Evolutionary conservation across 225 moss, liverwort and hornwort genomes (phyloP).

Genomic region (Pseudoscleropodium purum): DNA sequence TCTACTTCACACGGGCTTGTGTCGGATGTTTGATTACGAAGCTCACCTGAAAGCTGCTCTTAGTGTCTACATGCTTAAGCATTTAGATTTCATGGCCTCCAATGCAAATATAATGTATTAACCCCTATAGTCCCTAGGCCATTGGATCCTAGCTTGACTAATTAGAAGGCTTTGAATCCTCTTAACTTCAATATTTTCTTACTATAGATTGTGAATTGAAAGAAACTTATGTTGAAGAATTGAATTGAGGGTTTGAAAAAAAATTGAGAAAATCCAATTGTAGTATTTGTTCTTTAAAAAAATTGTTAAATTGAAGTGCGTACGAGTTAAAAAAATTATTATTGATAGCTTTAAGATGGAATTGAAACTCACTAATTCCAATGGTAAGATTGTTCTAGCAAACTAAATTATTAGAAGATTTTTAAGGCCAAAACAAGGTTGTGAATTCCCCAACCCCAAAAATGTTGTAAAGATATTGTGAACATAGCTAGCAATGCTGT

Average conservation of each 20-base stretch:
- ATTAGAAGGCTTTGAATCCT: not conserved
- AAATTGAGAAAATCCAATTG: too few relatives aligned
- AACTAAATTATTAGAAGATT: not conserved
- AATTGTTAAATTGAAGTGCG: not conserved
- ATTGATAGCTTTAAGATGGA: not conserved
- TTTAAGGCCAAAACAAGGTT: too few relatives aligned
- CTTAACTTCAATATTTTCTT: not conserved
- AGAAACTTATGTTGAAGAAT: not conserved
- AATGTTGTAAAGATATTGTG: too few relatives aligned
- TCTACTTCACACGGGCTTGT: not conserved
- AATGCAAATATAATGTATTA: not conserved
- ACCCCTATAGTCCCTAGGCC: accelerated
- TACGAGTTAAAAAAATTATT: too few relatives aligned
- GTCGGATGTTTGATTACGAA: not conserved
- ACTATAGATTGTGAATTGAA: too few relatives aligned
- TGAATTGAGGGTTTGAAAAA: not conserved
- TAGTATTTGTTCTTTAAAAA: not conserved
- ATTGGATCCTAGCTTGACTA: too few relatives aligned
- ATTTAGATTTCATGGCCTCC: not conserved
- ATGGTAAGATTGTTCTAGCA: not conserved
- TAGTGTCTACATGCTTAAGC: not conserved
- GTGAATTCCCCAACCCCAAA: too few relatives aligned
- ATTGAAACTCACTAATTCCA: not conserved
- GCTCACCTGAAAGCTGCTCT: not conserved
- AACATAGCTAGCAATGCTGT: too few relatives aligned